Base-by-base conservation (phyloP, 768 basidiomycete species). In the Chlorophyllum brunneum region DNA sequence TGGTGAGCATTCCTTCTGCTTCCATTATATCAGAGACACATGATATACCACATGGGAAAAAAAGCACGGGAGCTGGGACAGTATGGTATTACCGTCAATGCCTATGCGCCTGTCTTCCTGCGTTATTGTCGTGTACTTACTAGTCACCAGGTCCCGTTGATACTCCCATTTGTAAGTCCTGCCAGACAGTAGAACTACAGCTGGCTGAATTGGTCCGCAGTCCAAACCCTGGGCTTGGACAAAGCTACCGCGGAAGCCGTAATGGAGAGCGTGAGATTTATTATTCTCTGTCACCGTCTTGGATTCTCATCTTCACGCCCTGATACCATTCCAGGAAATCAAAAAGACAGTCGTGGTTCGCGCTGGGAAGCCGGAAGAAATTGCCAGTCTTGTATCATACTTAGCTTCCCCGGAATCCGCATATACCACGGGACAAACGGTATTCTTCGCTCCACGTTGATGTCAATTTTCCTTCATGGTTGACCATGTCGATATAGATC, bases 61-160 rank as follows among this genome's bases (percentile, higher is more conserved):
- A 13, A 40, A 75, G 73, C 74, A 0, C 40, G 61, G 18, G 73
- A 77, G 55, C 60, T 74, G 4, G 74, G 66, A 8, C 55, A 56
- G 26, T 54, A 76, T 54, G 61, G 62, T 5, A 77, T 76, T 30
- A 74, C 70, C 1, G 73, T 74, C n/a, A 77, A 77, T 31, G 67
- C 71, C 2, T 74, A 75, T 51, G 68, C 70, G 8, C 70, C 70
- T 15, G 70, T 72, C 54, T n/a, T n/a, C 46, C 41, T 40, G 7
- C 7, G 23, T 39, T 42, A 15, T 10, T 31, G 15, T 42, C 15
- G 15, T n/a, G 26, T 6, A 26, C 26, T 31, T 29, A 18, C 43
- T n/a, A 4, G 4, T 30, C n/a, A 30, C 2, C 27, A 51, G 42
- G 50, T 7, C 50, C 50, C 30, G 18, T 37, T 27, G 24, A 44